phyloP scores from a whole-genome alignment of 345 rosid genomes.

The Mercurialis annua region DNA sequence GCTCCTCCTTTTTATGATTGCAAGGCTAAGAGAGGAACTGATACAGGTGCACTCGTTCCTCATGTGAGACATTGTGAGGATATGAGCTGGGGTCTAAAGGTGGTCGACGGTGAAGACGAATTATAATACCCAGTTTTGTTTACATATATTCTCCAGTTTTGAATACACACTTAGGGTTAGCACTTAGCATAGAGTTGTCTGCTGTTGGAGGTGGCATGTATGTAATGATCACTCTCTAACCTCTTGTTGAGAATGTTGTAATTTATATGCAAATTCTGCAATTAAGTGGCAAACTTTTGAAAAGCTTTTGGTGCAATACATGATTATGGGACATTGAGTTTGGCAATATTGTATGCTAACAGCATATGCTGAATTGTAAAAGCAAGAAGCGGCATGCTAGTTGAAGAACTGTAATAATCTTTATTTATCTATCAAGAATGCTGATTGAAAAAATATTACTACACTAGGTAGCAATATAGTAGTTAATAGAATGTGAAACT shows the following conservation, averaged over 20 bases:
- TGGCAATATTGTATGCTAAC: background rate
- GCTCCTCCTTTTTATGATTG: constrained; percentile 37
- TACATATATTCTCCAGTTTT: background rate
- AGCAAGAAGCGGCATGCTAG: background rate
- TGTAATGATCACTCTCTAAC: background rate
- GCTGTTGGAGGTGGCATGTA: background rate
- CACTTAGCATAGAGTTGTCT: constrained; percentile 4
- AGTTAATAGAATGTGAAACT: background rate
- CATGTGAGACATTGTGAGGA: constrained; percentile 36
- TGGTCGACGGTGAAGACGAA: constrained; percentile 21
- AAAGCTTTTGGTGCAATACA: background rate
- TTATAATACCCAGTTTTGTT: constrained; percentile 1
- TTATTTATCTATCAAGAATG: background rate
- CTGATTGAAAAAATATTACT: background rate
- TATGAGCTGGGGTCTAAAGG: constrained; percentile 34
- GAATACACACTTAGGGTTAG: constrained; percentile 14
- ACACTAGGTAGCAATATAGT: background rate
- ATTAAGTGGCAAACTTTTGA: too few species aligned
- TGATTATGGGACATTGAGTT: background rate
- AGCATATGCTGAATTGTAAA: background rate
- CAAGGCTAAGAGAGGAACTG: constrained; percentile 27
- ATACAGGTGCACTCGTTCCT: constrained; percentile 25
- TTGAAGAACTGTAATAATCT: background rate
- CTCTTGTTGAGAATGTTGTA: background rate
- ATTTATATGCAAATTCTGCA: background rate